Evolutionary conservation across 139 green algal species (phyloP).

Genomic region (Nannochloris sp.): DNA sequence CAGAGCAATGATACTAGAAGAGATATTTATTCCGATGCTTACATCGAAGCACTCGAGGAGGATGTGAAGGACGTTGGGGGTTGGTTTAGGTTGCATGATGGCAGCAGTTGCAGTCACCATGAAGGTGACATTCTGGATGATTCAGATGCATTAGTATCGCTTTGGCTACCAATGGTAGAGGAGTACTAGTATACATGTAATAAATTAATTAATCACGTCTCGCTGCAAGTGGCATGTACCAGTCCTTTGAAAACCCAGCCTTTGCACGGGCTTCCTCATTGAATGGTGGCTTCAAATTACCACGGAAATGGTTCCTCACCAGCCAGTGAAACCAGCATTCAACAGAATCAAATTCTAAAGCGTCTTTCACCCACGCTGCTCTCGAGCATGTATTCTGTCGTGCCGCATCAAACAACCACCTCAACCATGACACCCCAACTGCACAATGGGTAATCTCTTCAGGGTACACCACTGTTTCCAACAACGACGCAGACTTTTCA

Average conservation of each 20-base stretch:
- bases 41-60: not conserved
- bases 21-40: not conserved
- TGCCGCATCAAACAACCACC: slow-evolving; percentile 44
- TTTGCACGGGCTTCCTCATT: slow-evolving; percentile 62
- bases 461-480: slow-evolving; percentile 68
- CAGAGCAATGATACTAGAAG: not conserved
- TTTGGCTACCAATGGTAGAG: not conserved
- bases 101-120: too few species aligned
- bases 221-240: slow-evolving; percentile 47
- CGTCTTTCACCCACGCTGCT: slow-evolving; percentile 38
- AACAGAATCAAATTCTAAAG: slow-evolving; percentile 30
- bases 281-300: slow-evolving; percentile 74
- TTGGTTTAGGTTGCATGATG: not conserved
- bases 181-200: not conserved
- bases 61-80: not conserved
- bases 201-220: slow-evolving; percentile 4
- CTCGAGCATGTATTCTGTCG: not conserved
- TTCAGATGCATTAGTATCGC: too few species aligned
- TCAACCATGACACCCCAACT: slow-evolving; percentile 76
- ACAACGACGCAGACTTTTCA: slow-evolving; percentile 42
- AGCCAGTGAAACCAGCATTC: slow-evolving; percentile 69
- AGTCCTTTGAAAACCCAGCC: slow-evolving; percentile 60
- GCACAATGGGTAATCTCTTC: slow-evolving; percentile 88
- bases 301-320: slow-evolving; percentile 62
- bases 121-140: too few species aligned